Percentiles rank a stretch among this genome's conserved stretches.
phyloP scores from a whole-genome alignment of 225 moss, liverwort and hornwort genomes.

The Marchantia paleacea region DNA sequence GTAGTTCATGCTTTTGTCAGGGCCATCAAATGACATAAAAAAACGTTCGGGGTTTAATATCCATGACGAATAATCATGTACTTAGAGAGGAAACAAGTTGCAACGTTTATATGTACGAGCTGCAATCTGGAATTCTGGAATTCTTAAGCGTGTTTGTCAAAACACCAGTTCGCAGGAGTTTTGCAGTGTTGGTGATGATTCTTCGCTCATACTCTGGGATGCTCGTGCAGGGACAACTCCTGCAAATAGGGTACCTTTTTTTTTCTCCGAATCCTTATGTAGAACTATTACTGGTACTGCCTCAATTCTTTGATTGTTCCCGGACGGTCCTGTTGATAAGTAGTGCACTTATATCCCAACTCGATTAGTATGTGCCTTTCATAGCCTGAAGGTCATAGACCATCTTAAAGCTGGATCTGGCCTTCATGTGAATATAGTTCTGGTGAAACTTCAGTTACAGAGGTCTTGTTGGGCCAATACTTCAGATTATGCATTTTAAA shows the following conservation, averaged over 20 bases:
- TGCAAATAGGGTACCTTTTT: conserved; percentile 57
- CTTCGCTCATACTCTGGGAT: conserved; percentile 90
- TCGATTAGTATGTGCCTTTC: too few species aligned
- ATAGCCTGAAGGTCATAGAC: too few species aligned
- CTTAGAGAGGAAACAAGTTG: neutral
- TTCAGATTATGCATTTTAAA: too few species aligned
- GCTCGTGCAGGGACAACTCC: conserved; percentile 65
- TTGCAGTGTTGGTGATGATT: conserved; percentile 98
- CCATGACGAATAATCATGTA: neutral
- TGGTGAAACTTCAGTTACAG: too few species aligned
- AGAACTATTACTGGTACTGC: neutral
- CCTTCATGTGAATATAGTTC: too few species aligned
- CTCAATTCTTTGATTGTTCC: neutral
- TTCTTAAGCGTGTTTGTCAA: conserved; percentile 14
- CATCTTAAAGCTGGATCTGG: too few species aligned
- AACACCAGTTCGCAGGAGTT: conserved; percentile 80
- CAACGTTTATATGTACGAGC: neutral
- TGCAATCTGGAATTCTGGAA: neutral
- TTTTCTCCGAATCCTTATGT: neutral
- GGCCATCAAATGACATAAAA: neutral
- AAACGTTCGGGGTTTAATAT: neutral
- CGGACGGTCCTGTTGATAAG: too few species aligned
- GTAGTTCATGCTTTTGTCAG: neutral
- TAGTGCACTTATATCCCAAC: too few species aligned
- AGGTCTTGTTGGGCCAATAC: too few species aligned